Percentiles rank a stretch among this genome's conserved stretches.
phyloP scores from a whole-genome alignment of 257 asterid genomes.

The Dorcoceras hygrometricum region DNA sequence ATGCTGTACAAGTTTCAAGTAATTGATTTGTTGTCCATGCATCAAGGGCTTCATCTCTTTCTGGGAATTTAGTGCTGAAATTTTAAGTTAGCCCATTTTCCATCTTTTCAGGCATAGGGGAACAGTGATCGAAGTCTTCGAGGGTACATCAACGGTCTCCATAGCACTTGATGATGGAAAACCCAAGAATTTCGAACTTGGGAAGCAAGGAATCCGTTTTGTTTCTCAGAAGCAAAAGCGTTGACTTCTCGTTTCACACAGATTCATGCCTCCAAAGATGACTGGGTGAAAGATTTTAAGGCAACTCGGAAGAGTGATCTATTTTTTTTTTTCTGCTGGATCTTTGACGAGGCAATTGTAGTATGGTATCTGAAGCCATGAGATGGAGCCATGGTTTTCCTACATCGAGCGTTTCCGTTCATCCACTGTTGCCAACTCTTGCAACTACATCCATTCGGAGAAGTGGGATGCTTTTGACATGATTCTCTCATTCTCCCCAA shows the following conservation, averaged over 20 bases:
- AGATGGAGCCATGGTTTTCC: background rate
- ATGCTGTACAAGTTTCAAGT: too few relatives aligned
- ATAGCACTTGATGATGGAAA: conserved; percentile 79
- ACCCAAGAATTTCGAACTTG: conserved; percentile 67
- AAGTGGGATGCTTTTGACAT: background rate
- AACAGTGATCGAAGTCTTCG: conserved; percentile 49
- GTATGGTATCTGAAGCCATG: conserved; percentile 1
- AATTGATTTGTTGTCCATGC: too few relatives aligned
- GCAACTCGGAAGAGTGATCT: background rate
- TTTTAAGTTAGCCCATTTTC: background rate
- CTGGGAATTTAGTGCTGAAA: too few relatives aligned
- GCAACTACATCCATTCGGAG: background rate
- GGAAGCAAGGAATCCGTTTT: conserved; percentile 90
- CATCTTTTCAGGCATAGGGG: conserved; percentile 53
- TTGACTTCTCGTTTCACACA: conserved; percentile 18
- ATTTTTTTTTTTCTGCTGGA: background rate
- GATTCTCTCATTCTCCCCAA: background rate
- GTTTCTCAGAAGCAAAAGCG: conserved; percentile 75
- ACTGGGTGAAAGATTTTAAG: background rate
- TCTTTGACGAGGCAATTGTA: background rate
- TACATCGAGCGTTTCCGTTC: background rate
- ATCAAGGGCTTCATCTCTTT: too few relatives aligned
- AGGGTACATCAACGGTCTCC: conserved; percentile 66
- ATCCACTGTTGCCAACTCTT: background rate
- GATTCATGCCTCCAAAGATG: background rate